Evolutionary conservation across 2,329 filamentous ascomycete genomes (phyloP).

Genomic region (Sporothrix euskadiensis): DNA sequence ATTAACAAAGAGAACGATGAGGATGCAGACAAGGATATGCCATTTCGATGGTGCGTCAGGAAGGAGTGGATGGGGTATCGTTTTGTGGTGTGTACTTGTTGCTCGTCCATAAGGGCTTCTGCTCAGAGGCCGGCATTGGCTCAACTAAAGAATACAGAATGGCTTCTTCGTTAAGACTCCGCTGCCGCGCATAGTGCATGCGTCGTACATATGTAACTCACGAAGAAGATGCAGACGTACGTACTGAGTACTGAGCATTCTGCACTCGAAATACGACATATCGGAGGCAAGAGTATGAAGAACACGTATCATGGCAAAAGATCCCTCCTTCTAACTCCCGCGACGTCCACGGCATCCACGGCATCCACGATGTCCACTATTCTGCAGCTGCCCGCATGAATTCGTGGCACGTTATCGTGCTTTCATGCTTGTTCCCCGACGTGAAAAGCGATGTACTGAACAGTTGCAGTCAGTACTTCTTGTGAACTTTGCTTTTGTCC

Average conservation of each 20-base stretch:
- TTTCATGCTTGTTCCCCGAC: not conserved
- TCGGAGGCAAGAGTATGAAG: not conserved
- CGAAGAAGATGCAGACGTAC: not conserved
- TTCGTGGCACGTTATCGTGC: constrained; percentile 11
- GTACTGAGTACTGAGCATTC: not conserved
- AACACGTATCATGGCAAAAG: not conserved
- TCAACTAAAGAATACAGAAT: not conserved
- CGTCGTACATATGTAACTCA: constrained; percentile 7
- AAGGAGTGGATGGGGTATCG: not conserved
- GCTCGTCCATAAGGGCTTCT: not conserved
- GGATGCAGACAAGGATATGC: not conserved
- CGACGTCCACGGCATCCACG: not conserved
- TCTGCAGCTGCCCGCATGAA: constrained; percentile 6
- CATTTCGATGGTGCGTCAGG: not conserved
- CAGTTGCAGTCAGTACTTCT: not conserved
- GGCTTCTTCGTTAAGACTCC: not conserved
- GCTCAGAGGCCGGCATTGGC: not conserved
- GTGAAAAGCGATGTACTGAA: not conserved
- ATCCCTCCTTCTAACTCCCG: not conserved
- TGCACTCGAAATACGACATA: not conserved
- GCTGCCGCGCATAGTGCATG: constrained; percentile 1
- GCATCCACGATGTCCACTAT: not conserved
- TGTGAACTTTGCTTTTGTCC: not conserved
- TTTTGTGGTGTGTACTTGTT: not conserved
- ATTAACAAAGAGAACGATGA: not conserved